phyloP scores from a whole-genome alignment of 2,329 filamentous ascomycete genomes.

The Pseudogymnoascus sp. region DNA sequence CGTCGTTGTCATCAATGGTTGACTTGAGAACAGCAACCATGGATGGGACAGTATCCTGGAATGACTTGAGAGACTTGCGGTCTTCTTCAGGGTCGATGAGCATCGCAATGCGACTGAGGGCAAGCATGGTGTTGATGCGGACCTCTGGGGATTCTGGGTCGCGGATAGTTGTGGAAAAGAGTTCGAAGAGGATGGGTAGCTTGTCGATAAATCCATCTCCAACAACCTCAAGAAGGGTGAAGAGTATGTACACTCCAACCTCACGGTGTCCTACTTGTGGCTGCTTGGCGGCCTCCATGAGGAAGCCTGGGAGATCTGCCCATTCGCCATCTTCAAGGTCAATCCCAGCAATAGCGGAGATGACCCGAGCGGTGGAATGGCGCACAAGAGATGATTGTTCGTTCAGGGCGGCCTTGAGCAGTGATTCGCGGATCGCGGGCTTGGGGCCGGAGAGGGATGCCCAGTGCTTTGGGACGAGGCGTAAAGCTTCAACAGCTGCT shows the following conservation, averaged over 20 bases:
- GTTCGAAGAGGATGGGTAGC: constrained; percentile 67
- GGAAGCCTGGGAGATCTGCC: constrained; percentile 69
- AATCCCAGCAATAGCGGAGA: constrained; percentile 76
- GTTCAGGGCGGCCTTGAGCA: constrained; percentile 75
- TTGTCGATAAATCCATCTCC: constrained; percentile 79
- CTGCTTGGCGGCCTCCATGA: constrained; percentile 73
- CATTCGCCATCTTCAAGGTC: constrained; percentile 85
- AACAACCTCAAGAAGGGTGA: constrained; percentile 81
- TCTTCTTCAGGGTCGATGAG: constrained; percentile 85
- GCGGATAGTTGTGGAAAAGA: constrained; percentile 81
- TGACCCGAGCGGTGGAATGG: constrained; percentile 80
- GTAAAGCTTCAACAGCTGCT: constrained; percentile 81
- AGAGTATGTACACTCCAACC: constrained; percentile 88
- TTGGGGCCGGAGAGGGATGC: constrained; percentile 68
- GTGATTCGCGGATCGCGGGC: constrained; percentile 67
- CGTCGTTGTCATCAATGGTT: constrained; percentile 70
- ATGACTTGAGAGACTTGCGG: constrained; percentile 59
- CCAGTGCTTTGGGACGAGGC: constrained; percentile 84
- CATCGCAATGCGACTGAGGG: constrained; percentile 79
- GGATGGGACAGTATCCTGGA: constrained; percentile 73
- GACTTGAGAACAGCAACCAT: constrained; percentile 89
- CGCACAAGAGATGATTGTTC: constrained; percentile 71
- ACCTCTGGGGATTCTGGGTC: constrained; percentile 89
- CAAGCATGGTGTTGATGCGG: constrained; percentile 87
- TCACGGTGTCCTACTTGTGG: constrained; percentile 72